Evolutionary conservation across 2,329 filamentous ascomycete genomes (phyloP).

Genomic region (Aspergillus oerlinghausenensis): DNA sequence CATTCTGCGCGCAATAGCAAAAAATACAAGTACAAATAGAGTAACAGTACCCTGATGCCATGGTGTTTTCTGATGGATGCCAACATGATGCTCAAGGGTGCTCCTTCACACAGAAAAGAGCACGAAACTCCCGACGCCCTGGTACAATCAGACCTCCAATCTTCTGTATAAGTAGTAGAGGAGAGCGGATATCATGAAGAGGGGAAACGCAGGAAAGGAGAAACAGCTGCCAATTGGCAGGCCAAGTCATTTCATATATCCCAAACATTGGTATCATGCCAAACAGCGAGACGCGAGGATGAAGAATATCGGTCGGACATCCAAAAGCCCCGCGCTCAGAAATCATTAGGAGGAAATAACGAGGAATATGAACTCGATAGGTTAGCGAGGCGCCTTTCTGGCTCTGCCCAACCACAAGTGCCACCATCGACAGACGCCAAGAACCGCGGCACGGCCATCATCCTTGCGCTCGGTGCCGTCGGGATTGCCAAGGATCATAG

Average conservation of each 20-base stretch:
- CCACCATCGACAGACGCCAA: slow-evolving; percentile 58
- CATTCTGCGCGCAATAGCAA: slow-evolving; percentile 10
- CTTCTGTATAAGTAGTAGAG: slow-evolving; percentile 1
- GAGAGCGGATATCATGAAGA: slow-evolving; percentile 2
- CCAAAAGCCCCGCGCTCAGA: background rate
- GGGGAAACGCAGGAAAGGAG: background rate
- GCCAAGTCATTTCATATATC: slow-evolving; percentile 21
- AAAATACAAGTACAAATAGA: slow-evolving; percentile 11
- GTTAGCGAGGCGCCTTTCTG: slow-evolving; percentile 17
- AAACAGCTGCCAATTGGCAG: background rate
- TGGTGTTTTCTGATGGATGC: background rate
- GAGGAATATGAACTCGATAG: background rate
- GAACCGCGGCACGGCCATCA: slow-evolving; percentile 56
- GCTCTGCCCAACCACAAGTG: slow-evolving; percentile 50
- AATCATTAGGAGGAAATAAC: background rate
- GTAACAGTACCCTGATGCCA: background rate
- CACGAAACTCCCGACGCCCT: background rate
- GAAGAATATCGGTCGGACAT: background rate
- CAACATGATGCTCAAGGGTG: slow-evolving; percentile 4
- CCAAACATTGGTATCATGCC: slow-evolving; percentile 25
- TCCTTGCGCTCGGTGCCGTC: slow-evolving; percentile 56
- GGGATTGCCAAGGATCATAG: slow-evolving; percentile 58
- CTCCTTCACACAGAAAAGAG: background rate
- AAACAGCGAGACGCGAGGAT: slow-evolving; percentile 13
- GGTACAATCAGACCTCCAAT: background rate